Conservation (phyloP, 2,329 filamentous ascomycete species). For the Aspergillus hiratsukae region DNA sequence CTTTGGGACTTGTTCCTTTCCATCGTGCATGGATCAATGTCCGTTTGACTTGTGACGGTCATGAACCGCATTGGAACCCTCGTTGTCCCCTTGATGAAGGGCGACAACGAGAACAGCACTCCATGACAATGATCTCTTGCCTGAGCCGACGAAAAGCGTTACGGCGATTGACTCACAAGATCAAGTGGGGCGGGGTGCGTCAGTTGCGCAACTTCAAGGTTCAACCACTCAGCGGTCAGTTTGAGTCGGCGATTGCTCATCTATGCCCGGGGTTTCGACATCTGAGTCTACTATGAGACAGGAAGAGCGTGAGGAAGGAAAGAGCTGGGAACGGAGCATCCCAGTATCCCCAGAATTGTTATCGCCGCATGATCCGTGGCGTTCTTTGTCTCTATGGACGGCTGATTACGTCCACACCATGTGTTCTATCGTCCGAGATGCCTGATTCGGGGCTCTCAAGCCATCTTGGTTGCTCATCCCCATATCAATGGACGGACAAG, state of each 20-base stretch:
- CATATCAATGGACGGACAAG: not conserved
- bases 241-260: not conserved
- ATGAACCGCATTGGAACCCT: not conserved
- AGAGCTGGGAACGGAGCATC: not conserved
- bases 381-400: not conserved
- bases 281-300: not conserved
- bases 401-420: not conserved
- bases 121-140: not conserved
- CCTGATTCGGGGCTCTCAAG: not conserved
- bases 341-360: not conserved
- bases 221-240: not conserved
- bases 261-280: not conserved
- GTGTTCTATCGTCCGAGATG: constrained; percentile 4
- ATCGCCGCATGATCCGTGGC: constrained; percentile 5
- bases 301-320: not conserved
- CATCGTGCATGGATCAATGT: not conserved
- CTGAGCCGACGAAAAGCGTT: constrained; percentile 22
- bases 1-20: constrained; percentile 1
- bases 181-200: constrained; percentile 20
- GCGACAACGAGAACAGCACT: constrained; percentile 5
- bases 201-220: constrained; percentile 2
- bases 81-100: not conserved
- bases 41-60: not conserved
- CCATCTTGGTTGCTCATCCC: not conserved
- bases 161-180: constrained; percentile 2